Evolutionary conservation across 2,329 filamentous ascomycete species (phyloP).

Genomic region (Colletotrichum echinochloae): DNA sequence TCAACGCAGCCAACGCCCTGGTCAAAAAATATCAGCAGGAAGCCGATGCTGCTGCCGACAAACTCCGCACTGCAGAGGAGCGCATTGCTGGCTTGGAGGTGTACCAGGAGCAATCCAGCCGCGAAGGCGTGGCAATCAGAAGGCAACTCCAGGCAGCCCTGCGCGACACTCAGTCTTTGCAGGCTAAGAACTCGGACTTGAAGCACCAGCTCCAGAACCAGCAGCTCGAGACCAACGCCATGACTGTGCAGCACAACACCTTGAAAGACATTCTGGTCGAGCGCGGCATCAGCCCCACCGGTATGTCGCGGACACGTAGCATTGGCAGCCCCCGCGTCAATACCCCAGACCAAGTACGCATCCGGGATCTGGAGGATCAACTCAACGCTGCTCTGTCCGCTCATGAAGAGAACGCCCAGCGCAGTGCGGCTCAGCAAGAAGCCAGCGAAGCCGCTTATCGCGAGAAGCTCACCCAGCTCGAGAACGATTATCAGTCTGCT

Average conservation of each 20-base stretch:
- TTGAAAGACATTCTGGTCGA: conserved; percentile 93
- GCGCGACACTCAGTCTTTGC: conserved; percentile 85
- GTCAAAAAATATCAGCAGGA: conserved; percentile 91
- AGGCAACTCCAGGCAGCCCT: conserved; percentile 89
- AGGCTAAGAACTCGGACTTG: conserved; percentile 83
- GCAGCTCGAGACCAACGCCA: conserved; percentile 93
- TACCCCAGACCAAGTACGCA: conserved; percentile 83
- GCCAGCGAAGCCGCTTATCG: conserved; percentile 91
- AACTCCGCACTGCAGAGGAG: conserved; percentile 92
- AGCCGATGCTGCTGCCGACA: conserved; percentile 87
- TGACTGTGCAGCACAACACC: conserved; percentile 91
- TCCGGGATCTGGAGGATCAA: conserved; percentile 90
- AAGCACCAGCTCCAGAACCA: conserved; percentile 86
- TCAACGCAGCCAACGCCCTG: conserved; percentile 80
- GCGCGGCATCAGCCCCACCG: conserved; percentile 84
- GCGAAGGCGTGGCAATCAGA: conserved; percentile 89
- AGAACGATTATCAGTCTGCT: conserved; percentile 97
- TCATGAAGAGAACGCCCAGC: conserved; percentile 86
- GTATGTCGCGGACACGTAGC: conserved; percentile 76
- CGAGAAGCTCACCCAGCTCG: conserved; percentile 91
- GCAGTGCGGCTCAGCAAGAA: conserved; percentile 82
- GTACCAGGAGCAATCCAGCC: conserved; percentile 96
- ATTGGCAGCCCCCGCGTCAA: conserved; percentile 80
- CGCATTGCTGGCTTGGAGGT: conserved; percentile 95
- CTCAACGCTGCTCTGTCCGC: conserved; percentile 80